Base-by-base conservation (phyloP, 2,329 filamentous ascomycete genomes). In the Rachicladosporium sp. region DNA sequence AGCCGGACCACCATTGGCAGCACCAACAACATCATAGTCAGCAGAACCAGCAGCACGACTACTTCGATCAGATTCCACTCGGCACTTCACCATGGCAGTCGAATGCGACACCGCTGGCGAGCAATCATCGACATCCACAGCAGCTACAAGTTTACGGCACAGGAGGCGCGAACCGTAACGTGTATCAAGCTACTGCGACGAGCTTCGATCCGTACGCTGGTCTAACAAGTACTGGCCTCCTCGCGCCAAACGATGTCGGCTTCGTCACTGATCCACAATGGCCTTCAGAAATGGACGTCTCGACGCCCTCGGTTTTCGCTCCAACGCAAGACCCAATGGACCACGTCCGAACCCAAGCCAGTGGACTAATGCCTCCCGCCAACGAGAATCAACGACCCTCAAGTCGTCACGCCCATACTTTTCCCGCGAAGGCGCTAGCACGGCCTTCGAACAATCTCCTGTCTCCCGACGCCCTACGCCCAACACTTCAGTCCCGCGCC, bases 281-380 rank as follows among this genome's bases (percentile, higher is more conserved):
- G 51, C 45, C 39, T 9, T 50, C 49, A 4, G 52, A 56, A 35
- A 47, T 54, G 38, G 54, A 55, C 23, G 50, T 57, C 41, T 45
- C 40, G 31, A 53, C 54, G 29, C 53, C 54, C 7, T 52, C 53
- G 7, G 48, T 47, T 29, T 43, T 46, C 38, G 44, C 42, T 6
- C 51, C 50, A 34, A 44, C 50, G 7, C 43, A 42, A 36, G 48
- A 50, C 13, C 41, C 37, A 31, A 36, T 48, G 7, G 50, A 53
- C 23, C 52, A 51, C 35, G 27, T 35, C 19, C 41, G 31, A n/a
- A 31, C 34, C 33, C 48, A 50, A 33, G 33, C 44, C 10, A 38
- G 46, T 34, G 43, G 37, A 45, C 49, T 46, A 33, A 43, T 36
- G 15, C 38, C 33, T 40, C 42, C 43, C 31, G 43, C 27, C 36